Conservation (phyloP, 2,329 filamentous ascomycete genomes). For the Scytalidium sp. region DNA sequence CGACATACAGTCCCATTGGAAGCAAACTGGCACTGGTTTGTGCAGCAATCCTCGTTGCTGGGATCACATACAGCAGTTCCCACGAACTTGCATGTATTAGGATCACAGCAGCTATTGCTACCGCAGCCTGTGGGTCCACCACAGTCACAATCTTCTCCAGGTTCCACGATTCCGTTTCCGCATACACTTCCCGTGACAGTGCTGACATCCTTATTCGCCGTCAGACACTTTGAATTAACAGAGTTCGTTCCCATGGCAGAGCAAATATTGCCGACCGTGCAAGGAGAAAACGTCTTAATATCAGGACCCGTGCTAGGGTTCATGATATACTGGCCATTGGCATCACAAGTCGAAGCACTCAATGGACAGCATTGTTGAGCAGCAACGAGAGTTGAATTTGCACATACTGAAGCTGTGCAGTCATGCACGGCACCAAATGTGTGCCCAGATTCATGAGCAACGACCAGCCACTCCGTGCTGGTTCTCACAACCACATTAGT, state of each 20-base stretch:
- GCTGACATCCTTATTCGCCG: constrained; percentile 78
- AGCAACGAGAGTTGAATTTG: constrained; percentile 54
- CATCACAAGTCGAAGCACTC: constrained; percentile 65
- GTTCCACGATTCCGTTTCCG: constrained; percentile 95
- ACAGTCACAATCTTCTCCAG: constrained; percentile 93
- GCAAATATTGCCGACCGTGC: constrained; percentile 91
- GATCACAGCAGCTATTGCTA: constrained; percentile 77
- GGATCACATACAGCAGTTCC: constrained; percentile 71
- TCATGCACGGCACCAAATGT: constrained; percentile 97
- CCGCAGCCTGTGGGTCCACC: constrained; percentile 72
- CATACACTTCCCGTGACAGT: constrained; percentile 83
- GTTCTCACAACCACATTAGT: constrained; percentile 89
- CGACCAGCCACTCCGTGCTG: constrained; percentile 86
- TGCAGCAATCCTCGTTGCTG: constrained; percentile 80
- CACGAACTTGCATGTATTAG: constrained; percentile 83
- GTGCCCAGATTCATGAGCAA: constrained; percentile 91
- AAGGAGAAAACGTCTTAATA: constrained; percentile 80
- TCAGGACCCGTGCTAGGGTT: constrained; percentile 78
- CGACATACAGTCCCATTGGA: constrained; percentile 73
- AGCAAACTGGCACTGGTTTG: constrained; percentile 62
- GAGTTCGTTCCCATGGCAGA: constrained; percentile 75
- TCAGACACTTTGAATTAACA: constrained; percentile 74
- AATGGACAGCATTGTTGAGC: constrained; percentile 78
- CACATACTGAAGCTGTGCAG: constrained; percentile 69
- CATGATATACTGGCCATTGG: constrained; percentile 84